Evolutionary conservation across 257 asterid species (phyloP).

Genomic region (Ajuga chamaepitys): DNA sequence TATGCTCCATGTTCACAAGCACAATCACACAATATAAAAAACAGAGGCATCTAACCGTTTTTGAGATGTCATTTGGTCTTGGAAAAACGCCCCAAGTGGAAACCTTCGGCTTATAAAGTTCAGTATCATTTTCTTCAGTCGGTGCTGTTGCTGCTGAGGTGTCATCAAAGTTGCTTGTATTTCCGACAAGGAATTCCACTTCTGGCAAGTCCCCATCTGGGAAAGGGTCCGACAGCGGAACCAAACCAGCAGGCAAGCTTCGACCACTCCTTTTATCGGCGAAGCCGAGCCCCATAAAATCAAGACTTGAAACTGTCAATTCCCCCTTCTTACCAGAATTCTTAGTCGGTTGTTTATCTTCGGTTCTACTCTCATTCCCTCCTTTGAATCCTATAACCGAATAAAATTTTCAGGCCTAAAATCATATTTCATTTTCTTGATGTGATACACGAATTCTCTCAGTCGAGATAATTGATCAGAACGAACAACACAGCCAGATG

Average conservation of each 20-base stretch:
- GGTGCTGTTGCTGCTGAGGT: conserved; percentile 19
- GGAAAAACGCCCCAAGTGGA: conserved; percentile 99
- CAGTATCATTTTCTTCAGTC: conserved; percentile 29
- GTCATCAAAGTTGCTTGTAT: conserved; percentile 54
- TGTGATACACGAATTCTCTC: background rate
- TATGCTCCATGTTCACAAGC: background rate
- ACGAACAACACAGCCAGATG: conserved; percentile 3
- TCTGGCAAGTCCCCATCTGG: conserved; percentile 64
- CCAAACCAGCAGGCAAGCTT: conserved; percentile 74
- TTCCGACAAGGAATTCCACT: conserved; percentile 79
- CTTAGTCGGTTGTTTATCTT: conserved; percentile 19
- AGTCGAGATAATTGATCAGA: background rate
- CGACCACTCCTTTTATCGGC: conserved; percentile 69
- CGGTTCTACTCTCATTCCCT: conserved; percentile 21
- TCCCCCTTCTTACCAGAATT: conserved; percentile 28
- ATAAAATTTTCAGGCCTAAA: conserved; percentile 11
- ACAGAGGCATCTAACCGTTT: conserved; percentile 44
- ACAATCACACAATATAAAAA: background rate
- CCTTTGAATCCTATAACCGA: conserved; percentile 32
- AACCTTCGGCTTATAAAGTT: conserved; percentile 81
- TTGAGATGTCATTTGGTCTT: conserved; percentile 77
- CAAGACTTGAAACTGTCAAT: conserved; percentile 49
- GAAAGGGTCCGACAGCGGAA: conserved; percentile 50
- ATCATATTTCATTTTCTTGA: background rate
- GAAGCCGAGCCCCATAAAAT: conserved; percentile 83